These are phyloP conservation scores for Musa itinerans DNA, from an alignment of 176 grass and related monocot genomes.

Conservation along the genomic window DNA sequence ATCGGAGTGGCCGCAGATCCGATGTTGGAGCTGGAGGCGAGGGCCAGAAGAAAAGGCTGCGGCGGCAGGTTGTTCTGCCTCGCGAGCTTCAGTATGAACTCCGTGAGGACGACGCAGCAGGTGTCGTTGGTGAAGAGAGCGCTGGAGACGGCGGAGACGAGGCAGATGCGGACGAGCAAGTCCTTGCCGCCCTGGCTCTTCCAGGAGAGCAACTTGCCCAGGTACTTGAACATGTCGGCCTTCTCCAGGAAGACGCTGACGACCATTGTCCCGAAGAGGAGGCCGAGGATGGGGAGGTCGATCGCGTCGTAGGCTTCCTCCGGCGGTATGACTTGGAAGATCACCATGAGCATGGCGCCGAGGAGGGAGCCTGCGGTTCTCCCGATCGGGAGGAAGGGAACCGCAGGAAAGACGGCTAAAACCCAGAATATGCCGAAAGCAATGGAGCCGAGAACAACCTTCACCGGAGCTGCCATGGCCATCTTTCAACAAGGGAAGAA, in stretches of 20 bases:
- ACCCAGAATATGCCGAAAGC: slow-evolving; percentile 87
- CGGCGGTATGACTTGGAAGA: slow-evolving; percentile 50
- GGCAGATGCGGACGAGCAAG: slow-evolving; percentile 60
- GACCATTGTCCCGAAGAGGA: slow-evolving; percentile 90
- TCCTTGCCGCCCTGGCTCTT: slow-evolving; percentile 61
- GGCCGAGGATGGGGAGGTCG: slow-evolving; percentile 77
- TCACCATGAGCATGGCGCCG: slow-evolving; percentile 87
- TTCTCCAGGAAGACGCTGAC: slow-evolving; percentile 83
- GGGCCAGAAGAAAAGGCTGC: slow-evolving; percentile 55
- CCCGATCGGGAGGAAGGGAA: slow-evolving; percentile 70
- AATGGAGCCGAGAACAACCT: slow-evolving; percentile 38
- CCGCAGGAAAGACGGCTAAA: slow-evolving; percentile 76
- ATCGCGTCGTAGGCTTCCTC: slow-evolving; percentile 76
- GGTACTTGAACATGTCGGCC: slow-evolving; percentile 85
- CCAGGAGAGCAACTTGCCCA: slow-evolving; percentile 54
- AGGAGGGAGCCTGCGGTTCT: slow-evolving; percentile 77
- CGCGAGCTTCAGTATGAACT: slow-evolving; percentile 79
- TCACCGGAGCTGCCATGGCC: slow-evolving; percentile 59
- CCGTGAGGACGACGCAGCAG: slow-evolving; percentile 72
- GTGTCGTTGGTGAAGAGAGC: slow-evolving; percentile 97
- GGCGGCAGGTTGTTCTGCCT: slow-evolving; percentile 78
- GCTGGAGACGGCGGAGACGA: slow-evolving; percentile 56
- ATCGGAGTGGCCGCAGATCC: slow-evolving; percentile 77
- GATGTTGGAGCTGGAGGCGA: slow-evolving; percentile 80
- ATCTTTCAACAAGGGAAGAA: slow-evolving; percentile 5